phyloP scores from a whole-genome alignment of 192 early-diverging fungal species.

The Mortierella alpina region DNA sequence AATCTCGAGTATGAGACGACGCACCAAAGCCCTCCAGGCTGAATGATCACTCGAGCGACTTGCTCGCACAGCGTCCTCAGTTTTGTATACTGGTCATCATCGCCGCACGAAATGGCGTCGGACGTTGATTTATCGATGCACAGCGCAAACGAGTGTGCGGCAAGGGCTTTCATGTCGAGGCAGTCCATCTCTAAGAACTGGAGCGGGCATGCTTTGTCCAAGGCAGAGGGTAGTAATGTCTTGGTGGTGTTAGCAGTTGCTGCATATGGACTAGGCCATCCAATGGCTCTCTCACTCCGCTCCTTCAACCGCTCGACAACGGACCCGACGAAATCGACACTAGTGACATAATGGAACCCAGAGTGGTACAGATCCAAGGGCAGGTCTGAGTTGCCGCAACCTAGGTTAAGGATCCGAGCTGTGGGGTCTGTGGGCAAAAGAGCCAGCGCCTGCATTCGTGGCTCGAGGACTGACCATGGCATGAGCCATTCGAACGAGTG shows the following conservation, averaged over 20 bases:
- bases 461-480: slow-evolving; percentile 38
- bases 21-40: slow-evolving; percentile 26
- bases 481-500: slow-evolving; percentile 42
- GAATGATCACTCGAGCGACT: slow-evolving; percentile 17
- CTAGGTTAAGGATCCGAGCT: slow-evolving; percentile 27
- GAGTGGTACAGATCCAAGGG: slow-evolving; percentile 28
- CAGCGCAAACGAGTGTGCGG: slow-evolving; percentile 2
- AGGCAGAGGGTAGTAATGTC: neutral
- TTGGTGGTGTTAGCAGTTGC: neutral
- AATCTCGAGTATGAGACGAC: slow-evolving; percentile 37
- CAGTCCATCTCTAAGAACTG: slow-evolving; percentile 38
- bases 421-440: slow-evolving; percentile 11
- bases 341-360: slow-evolving; percentile 24
- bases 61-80: slow-evolving; percentile 25
- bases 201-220: slow-evolving; percentile 10
- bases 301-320: slow-evolving; percentile 34
- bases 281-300: slow-evolving; percentile 26
- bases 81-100: slow-evolving; percentile 33
- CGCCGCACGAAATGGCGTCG: slow-evolving; percentile 36
- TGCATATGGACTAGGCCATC: slow-evolving; percentile 1
- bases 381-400: slow-evolving; percentile 38
- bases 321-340: slow-evolving; percentile 31
- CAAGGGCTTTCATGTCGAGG: slow-evolving; percentile 30
- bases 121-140: slow-evolving; percentile 44
- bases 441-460: neutral